phyloP scores from a whole-genome alignment of 2,329 filamentous ascomycete genomes.

The Aspergillus quadricinctus region DNA sequence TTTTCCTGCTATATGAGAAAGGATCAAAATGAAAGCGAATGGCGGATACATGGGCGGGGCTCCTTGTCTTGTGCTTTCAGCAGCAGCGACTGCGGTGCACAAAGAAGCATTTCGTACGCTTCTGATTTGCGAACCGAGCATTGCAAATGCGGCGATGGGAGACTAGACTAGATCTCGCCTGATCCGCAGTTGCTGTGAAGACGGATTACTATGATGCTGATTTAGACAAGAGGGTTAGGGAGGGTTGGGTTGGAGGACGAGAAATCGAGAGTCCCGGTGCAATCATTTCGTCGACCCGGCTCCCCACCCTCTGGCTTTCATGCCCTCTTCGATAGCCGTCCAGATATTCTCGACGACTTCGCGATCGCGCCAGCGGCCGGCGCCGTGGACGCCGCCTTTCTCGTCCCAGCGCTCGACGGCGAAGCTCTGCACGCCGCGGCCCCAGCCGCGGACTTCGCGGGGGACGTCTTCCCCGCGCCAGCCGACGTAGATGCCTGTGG shows the following conservation, averaged over 20 bases:
- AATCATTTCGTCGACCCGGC: constrained; percentile 17
- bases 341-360: constrained; percentile 93
- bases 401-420: constrained; percentile 78
- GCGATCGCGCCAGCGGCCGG: constrained; percentile 71
- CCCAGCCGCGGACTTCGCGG: constrained; percentile 75
- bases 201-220: background rate
- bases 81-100: background rate
- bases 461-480: constrained; percentile 83
- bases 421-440: constrained; percentile 73
- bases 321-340: constrained; percentile 80
- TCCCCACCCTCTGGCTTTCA: constrained; percentile 77
- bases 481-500: constrained; percentile 81
- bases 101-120: background rate
- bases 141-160: background rate
- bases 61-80: too few species aligned
- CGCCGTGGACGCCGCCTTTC: constrained; percentile 34
- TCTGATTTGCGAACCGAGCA: background rate
- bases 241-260: background rate
- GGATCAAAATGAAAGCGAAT: background rate
- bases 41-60: too few species aligned
- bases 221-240: background rate
- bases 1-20: background rate
- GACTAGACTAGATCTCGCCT: background rate
- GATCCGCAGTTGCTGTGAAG: background rate
- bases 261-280: background rate